phyloP scores from a whole-genome alignment of 352 stramenopile genomes.

The Pythium monospermum region DNA sequence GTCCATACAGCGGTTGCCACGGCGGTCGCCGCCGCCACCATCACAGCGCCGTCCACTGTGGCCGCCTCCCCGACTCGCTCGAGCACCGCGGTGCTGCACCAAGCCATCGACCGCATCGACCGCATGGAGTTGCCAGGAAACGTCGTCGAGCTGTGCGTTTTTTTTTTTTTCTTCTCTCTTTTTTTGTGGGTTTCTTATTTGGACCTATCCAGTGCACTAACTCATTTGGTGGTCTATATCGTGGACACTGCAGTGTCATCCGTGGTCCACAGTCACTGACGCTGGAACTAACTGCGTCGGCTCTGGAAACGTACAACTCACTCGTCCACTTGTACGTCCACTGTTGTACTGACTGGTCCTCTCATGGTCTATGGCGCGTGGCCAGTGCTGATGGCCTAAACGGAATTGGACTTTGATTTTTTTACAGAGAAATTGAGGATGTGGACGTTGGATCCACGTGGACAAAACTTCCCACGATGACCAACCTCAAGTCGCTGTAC shows the following conservation, averaged over 20 bases:
- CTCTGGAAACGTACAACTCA: background rate
- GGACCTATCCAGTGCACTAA: no score
- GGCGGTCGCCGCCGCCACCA: background rate
- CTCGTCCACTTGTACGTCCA: background rate
- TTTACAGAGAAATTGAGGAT: background rate
- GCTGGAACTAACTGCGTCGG: background rate
- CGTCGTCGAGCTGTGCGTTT: conserved; percentile 5
- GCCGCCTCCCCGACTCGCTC: no score
- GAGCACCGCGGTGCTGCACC: background rate
- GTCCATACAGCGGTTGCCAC: background rate
- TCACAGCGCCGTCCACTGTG: background rate
- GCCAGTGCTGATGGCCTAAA: no score
- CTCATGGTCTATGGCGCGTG: no score
- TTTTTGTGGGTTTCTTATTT: no score
- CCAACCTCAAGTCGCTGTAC: conserved; percentile 11
- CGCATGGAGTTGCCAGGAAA: conserved; percentile 2
- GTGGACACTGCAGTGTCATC: background rate
- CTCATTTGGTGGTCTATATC: background rate
- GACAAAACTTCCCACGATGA: conserved; percentile 1
- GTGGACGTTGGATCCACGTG: conserved; percentile 1
- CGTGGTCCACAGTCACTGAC: background rate
- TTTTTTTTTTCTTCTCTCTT: background rate
- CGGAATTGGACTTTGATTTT: no score
- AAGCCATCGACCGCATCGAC: conserved; percentile 1
- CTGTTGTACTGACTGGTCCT: no score